Evolutionary conservation across 2,329 filamentous ascomycete genomes (phyloP).

Genomic region (Daldinia sp.): DNA sequence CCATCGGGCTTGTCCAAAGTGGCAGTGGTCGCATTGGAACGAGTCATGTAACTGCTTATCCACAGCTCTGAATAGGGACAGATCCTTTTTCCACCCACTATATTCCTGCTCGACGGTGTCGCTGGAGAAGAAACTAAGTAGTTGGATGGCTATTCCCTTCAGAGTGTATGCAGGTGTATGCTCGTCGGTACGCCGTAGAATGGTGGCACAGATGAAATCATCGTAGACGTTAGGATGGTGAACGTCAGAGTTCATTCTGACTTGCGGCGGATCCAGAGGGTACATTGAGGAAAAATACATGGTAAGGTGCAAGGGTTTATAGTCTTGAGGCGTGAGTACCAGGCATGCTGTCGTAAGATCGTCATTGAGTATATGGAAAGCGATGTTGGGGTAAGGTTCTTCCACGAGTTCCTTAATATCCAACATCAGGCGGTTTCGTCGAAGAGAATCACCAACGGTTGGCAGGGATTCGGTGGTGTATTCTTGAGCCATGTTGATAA

Average conservation of each 20-base stretch:
- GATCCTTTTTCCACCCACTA: slow-evolving; percentile 39
- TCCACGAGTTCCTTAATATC: slow-evolving; percentile 61
- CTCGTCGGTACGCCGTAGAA: slow-evolving; percentile 57
- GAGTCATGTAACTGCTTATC: slow-evolving; percentile 17
- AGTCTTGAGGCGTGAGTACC: slow-evolving; percentile 56
- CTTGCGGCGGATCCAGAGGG: slow-evolving; percentile 55
- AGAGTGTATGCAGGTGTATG: slow-evolving; percentile 65
- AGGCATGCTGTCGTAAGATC: slow-evolving; percentile 57
- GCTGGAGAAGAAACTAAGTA: slow-evolving; percentile 65
- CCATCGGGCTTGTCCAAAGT: slow-evolving; percentile 27
- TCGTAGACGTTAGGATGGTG: slow-evolving; percentile 61
- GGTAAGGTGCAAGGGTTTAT: slow-evolving; percentile 58
- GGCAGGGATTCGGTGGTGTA: not conserved
- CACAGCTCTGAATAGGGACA: slow-evolving; percentile 46
- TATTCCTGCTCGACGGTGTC: slow-evolving; percentile 58
- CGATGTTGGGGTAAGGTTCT: slow-evolving; percentile 61
- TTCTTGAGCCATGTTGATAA: slow-evolving; percentile 1
- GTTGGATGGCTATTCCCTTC: slow-evolving; percentile 62
- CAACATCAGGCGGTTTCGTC: slow-evolving; percentile 52
- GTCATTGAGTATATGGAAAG: slow-evolving; percentile 54
- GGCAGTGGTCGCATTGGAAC: slow-evolving; percentile 49
- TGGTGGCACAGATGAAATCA: slow-evolving; percentile 60
- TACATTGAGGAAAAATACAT: slow-evolving; percentile 54
- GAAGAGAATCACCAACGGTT: not conserved
- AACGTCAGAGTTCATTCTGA: slow-evolving; percentile 57